These are phyloP conservation scores for Cladosporium sp. DNA, from an alignment of 2,329 filamentous ascomycete species.

Conservation along the genomic window DNA sequence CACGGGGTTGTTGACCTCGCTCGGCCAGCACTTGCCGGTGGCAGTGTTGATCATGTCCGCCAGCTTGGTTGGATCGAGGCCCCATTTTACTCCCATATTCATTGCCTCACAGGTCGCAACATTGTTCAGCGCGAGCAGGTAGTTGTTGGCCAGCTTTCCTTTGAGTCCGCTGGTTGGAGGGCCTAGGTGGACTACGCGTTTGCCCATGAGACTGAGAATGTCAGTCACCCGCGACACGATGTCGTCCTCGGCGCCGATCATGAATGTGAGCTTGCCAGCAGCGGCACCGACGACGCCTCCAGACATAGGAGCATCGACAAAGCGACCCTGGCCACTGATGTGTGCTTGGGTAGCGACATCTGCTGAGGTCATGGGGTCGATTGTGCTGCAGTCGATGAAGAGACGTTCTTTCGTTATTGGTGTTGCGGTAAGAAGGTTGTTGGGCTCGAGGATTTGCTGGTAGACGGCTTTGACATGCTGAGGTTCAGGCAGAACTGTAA, in stretches of 20 bases:
- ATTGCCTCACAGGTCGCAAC: slow-evolving; percentile 66
- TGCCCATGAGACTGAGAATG: slow-evolving; percentile 77
- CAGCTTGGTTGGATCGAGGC: slow-evolving; percentile 62
- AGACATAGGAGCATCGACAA: slow-evolving; percentile 95
- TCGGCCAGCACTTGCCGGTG: slow-evolving; percentile 94
- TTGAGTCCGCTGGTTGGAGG: slow-evolving; percentile 79
- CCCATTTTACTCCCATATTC: slow-evolving; percentile 62
- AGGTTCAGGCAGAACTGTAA: slow-evolving; percentile 87
- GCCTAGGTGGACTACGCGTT: slow-evolving; percentile 80
- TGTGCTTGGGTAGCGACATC: slow-evolving; percentile 69
- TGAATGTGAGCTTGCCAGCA: slow-evolving; percentile 88
- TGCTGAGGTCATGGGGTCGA: slow-evolving; percentile 81
- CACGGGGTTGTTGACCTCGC: slow-evolving; percentile 93
- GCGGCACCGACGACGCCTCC: slow-evolving; percentile 89
- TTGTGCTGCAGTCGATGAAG: slow-evolving; percentile 96
- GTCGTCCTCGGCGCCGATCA: slow-evolving; percentile 70
- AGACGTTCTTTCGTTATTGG: slow-evolving; percentile 57
- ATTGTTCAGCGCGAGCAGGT: slow-evolving; percentile 90
- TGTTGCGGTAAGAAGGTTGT: slow-evolving; percentile 46
- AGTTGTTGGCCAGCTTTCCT: slow-evolving; percentile 96
- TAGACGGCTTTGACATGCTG: slow-evolving; percentile 83
- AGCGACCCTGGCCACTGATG: slow-evolving; percentile 64
- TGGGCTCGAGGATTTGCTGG: slow-evolving; percentile 64
- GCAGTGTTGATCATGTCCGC: slow-evolving; percentile 87
- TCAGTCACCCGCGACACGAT: slow-evolving; percentile 63